Percentiles rank a stretch among this genome's conserved stretches.
phyloP scores from a whole-genome alignment of 2,329 filamentous ascomycete genomes.

The Diaporthe sp. region DNA sequence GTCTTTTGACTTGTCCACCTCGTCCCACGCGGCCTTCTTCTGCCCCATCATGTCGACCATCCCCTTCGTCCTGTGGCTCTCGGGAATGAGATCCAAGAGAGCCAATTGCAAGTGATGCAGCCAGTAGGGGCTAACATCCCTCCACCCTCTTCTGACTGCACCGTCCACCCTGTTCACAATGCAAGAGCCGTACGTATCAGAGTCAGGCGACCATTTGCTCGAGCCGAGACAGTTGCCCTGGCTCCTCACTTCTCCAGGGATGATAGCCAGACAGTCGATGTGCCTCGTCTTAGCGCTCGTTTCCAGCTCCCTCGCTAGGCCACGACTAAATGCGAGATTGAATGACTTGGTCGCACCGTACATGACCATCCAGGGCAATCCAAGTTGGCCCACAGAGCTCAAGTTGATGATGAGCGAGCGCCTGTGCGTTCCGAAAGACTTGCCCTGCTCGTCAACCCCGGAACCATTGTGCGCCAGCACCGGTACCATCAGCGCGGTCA shows the following conservation, averaged over 20 bases:
- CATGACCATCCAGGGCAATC: conserved; percentile 47
- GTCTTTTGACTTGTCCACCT: neutral
- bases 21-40: neutral
- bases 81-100: conserved; percentile 27
- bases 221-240: conserved; percentile 43
- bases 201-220: conserved; percentile 38
- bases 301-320: conserved; percentile 47
- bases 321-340: conserved; percentile 46
- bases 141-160: conserved; percentile 42
- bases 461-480: conserved; percentile 40
- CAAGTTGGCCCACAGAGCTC: conserved; percentile 44
- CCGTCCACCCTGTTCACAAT: conserved; percentile 43
- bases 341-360: conserved; percentile 50
- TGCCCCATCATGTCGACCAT: neutral
- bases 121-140: conserved; percentile 46
- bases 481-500: conserved; percentile 49
- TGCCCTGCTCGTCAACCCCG: conserved; percentile 17
- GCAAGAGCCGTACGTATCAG: conserved; percentile 38
- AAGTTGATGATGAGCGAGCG: conserved; percentile 48
- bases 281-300: conserved; percentile 41
- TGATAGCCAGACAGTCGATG: conserved; percentile 47
- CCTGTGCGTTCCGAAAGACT: conserved; percentile 22
- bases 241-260: conserved; percentile 47
- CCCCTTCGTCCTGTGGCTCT: conserved; percentile 21
- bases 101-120: conserved; percentile 42